Evolutionary conservation across 1,139 yeast species (phyloP), one percentile per base, ranked within the genome.

Genomic region (Suhomyces kunorum): DNA sequence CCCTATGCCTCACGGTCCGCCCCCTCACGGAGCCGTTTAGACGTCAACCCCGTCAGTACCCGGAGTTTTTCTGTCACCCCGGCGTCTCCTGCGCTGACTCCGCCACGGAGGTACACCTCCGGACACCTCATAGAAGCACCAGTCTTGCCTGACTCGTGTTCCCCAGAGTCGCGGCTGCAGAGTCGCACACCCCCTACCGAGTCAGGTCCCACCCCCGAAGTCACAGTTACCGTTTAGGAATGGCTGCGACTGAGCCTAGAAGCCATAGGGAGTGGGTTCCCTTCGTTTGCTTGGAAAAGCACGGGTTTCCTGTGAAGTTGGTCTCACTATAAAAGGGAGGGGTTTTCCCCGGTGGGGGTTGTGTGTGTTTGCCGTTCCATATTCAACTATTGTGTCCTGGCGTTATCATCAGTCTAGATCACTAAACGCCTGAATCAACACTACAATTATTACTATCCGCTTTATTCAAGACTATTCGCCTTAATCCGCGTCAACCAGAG

Each of bases 171-270:
- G 20, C 17, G 17, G 17, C 9, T 22, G 17, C 24, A 29, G 32
- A 18, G 24, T 19, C 28, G 32, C 14, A 7, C 14, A 18, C 9
- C 32, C 32, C 32, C 24, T 15, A 8, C 19, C 24, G 32, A 29
- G 32, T 29, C 32, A 29, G 13, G 32, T 19, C 15, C 16, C 8
- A 8, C 24, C 14, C 23, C 14, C 44, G 44, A 41, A 41, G 44
- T 38, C 44, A 38, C 36, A 34, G 27, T 34, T 40, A 27, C 38
- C 40, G 23, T 13, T 30, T 29, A 32, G 24, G 38, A n/a, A n/a
- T n/a, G n/a, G n/a, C n/a, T n/a, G n/a, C n/a, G n/a, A n/a, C n/a
- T n/a, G n/a, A n/a, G n/a, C n/a, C n/a, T n/a, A n/a, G n/a, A n/a
- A n/a, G n/a, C n/a, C n/a, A n/a, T 17, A 28, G 32, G 32, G 25